These are phyloP conservation scores for Phragmites australis DNA, from an alignment of 176 grass and related monocot species.

Conservation along the genomic window DNA sequence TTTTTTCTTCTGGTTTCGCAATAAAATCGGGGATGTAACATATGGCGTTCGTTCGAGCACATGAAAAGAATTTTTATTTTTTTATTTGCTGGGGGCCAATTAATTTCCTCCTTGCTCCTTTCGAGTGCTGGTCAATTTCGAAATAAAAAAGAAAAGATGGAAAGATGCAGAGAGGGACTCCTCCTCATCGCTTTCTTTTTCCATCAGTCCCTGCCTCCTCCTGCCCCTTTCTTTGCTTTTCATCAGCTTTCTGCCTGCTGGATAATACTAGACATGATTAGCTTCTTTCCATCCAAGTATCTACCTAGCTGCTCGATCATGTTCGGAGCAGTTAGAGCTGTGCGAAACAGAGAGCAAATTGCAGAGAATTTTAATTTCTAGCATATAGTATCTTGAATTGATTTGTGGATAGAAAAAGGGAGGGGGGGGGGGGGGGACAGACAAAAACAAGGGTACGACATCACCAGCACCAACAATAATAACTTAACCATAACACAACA, in stretches of 20 bases:
- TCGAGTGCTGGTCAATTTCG: conserved; percentile 81
- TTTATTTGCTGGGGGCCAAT: conserved; percentile 30
- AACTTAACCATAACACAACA: conserved; percentile 59
- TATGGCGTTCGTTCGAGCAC: conserved; percentile 42
- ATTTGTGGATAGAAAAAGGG: not conserved
- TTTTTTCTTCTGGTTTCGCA: conserved; percentile 4
- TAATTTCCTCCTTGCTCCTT: conserved; percentile 29
- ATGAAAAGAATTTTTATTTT: conserved; percentile 19
- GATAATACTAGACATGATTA: conserved; percentile 17
- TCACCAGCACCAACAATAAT: conserved; percentile 55
- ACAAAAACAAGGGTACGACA: conserved; percentile 58
- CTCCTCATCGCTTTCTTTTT: conserved; percentile 42
- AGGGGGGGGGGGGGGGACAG: conserved; percentile 18
- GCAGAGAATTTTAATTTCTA: not conserved
- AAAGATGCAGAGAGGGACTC: conserved; percentile 60
- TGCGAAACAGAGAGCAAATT: not conserved
- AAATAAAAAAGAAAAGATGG: conserved; percentile 60
- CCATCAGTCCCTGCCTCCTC: not conserved
- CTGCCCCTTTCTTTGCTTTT: not conserved
- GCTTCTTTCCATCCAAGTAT: not conserved
- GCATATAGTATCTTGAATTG: not conserved
- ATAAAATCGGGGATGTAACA: conserved; percentile 26
- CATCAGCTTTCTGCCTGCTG: not conserved
- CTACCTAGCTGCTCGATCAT: too few species aligned
- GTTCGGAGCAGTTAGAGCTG: too few species aligned